phyloP scores from a whole-genome alignment of 805 yeast species.

The Candida fluviatilis region DNA sequence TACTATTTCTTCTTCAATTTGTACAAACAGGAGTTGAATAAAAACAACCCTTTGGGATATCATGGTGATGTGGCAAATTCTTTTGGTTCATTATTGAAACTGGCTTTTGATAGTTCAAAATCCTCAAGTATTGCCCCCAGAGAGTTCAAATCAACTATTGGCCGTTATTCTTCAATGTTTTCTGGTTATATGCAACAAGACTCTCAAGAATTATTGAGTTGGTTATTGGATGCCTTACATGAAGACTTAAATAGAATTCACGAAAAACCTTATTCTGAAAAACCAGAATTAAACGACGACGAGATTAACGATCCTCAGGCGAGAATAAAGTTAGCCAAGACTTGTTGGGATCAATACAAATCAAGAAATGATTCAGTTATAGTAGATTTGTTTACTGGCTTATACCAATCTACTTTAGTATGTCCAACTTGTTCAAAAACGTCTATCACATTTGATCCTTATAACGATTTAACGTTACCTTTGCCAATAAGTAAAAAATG shows the following conservation, averaged over 20 bases:
- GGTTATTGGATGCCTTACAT: conserved; percentile 82
- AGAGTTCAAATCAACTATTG: conserved; percentile 74
- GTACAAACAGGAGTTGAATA: conserved; percentile 64
- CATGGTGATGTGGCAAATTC: conserved; percentile 75
- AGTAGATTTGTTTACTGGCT: conserved; percentile 82
- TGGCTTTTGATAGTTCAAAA: conserved; percentile 40
- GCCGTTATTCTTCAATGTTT: conserved; percentile 74
- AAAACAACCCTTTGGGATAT: conserved; percentile 79
- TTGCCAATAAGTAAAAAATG: conserved; percentile 74
- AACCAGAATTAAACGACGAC: conserved; percentile 73
- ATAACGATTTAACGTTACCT: conserved; percentile 84
- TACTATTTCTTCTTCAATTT: conserved; percentile 65
- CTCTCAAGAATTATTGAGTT: conserved; percentile 88
- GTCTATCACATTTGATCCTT: conserved; percentile 91
- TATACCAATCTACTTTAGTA: conserved; percentile 82
- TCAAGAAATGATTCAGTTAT: conserved; percentile 81
- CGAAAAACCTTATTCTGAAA: conserved; percentile 82
- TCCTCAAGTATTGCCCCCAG: conserved; percentile 50
- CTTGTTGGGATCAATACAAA: conserved; percentile 78
- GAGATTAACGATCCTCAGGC: conserved; percentile 50
- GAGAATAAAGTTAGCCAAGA: conserved; percentile 59
- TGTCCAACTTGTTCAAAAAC: conserved; percentile 82
- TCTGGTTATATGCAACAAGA: conserved; percentile 86
- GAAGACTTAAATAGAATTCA: conserved; percentile 85
- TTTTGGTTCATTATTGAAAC: conserved; percentile 65